A percentile compares a stretch with the other conserved stretches of the same genome.
These are phyloP conservation scores for Aspergillus aculeatus DNA, from an alignment of 2,329 filamentous ascomycete species.

Conservation along the genomic window DNA sequence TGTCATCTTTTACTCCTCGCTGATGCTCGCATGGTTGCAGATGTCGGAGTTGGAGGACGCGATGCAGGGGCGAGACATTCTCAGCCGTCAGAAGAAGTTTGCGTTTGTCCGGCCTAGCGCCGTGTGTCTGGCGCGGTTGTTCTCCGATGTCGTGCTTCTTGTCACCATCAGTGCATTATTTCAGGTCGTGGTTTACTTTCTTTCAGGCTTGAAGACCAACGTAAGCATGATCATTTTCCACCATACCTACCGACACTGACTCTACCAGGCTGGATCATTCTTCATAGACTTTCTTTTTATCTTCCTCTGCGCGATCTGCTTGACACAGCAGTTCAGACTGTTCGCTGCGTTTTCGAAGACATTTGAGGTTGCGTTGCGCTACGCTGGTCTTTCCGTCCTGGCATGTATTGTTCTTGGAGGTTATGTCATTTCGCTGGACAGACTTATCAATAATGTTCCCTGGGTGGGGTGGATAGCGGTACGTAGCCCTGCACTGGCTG, in stretches of 20 bases:
- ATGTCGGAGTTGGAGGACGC: slow-evolving; percentile 73
- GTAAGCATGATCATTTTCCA: slow-evolving; percentile 14
- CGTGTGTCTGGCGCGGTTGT: slow-evolving; percentile 56
- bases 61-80: slow-evolving; percentile 67
- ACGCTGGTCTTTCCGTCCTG: slow-evolving; percentile 59
- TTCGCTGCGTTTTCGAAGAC: slow-evolving; percentile 59
- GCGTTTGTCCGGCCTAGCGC: slow-evolving; percentile 64
- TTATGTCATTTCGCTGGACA: slow-evolving; percentile 61
- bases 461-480: slow-evolving; percentile 60
- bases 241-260: neutral
- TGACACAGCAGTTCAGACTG: slow-evolving; percentile 62
- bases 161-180: slow-evolving; percentile 55
- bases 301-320: slow-evolving; percentile 56
- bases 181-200: slow-evolving; percentile 61
- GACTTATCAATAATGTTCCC: slow-evolving; percentile 55
- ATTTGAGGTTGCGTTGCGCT: slow-evolving; percentile 63
- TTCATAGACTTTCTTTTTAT: slow-evolving; percentile 63
- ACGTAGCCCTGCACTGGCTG: slow-evolving; percentile 6
- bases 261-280: slow-evolving; percentile 54
- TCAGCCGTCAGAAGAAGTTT: slow-evolving; percentile 62
- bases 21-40: slow-evolving; percentile 65
- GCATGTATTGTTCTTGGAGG: slow-evolving; percentile 61
- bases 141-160: slow-evolving; percentile 58
- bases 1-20: slow-evolving; percentile 60
- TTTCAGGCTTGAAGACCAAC: slow-evolving; percentile 43